A percentile compares a stretch with the other conserved stretches of the same genome.
Evolutionary conservation across 2,329 filamentous ascomycete genomes (phyloP).

Genomic region (Didymella keratinophila): DNA sequence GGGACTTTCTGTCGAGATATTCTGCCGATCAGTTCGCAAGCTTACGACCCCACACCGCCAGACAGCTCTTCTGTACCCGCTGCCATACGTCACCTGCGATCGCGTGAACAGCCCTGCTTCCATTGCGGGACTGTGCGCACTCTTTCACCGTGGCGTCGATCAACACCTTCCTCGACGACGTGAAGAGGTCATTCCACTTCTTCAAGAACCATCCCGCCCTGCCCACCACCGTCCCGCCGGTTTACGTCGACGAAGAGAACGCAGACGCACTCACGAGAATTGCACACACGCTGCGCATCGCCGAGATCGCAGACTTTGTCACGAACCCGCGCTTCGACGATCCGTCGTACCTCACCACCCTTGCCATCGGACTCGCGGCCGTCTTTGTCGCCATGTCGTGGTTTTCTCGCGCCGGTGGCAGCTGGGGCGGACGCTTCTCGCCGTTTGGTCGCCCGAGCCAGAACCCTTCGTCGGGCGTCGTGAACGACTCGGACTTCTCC

Average conservation of each 20-base stretch:
- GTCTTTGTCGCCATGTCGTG: conserved; percentile 57
- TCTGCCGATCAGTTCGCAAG: conserved; percentile 21
- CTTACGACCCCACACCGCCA: conserved; percentile 21
- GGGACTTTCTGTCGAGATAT: conserved; percentile 13
- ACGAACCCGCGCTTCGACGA: conserved; percentile 45
- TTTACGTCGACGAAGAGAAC: conserved; percentile 20
- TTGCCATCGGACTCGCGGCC: conserved; percentile 49
- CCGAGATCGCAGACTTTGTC: conserved; percentile 38
- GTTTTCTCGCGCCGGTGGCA: conserved; percentile 55
- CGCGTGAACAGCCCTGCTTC: conserved; percentile 24
- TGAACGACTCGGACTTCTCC: conserved; percentile 79
- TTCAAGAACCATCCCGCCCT: conserved; percentile 43
- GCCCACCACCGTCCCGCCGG: conserved; percentile 31
- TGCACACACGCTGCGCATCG: conserved; percentile 30
- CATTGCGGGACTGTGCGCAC: conserved; percentile 18
- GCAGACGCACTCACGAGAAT: conserved; percentile 35
- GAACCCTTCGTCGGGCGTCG: conserved; percentile 57
- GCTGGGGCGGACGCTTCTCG: conserved; percentile 57
- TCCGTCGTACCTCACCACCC: conserved; percentile 42
- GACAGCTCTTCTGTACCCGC: conserved; percentile 14
- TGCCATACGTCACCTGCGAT: conserved; percentile 20
- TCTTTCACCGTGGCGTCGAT: conserved; percentile 49
- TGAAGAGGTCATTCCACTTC: conserved; percentile 48
- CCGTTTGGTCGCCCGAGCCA: conserved; percentile 56
- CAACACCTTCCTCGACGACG: conserved; percentile 44